Conservation (phyloP, 352 stramenopile species). For the Chrysophaeum taylorii region DNA sequence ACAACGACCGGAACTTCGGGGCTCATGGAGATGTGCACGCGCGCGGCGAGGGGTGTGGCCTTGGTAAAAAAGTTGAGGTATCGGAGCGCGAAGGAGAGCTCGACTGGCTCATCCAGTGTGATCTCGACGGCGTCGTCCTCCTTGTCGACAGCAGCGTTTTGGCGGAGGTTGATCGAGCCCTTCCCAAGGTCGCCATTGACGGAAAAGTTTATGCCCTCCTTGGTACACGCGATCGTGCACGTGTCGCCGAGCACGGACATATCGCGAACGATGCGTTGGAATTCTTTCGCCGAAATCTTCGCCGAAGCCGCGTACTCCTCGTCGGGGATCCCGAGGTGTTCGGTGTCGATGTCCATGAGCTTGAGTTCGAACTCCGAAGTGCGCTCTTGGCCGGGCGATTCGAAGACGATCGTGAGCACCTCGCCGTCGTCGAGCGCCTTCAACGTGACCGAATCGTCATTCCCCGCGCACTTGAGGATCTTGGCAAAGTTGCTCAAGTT, state of each 20-base stretch:
- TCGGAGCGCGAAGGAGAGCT: constrained; percentile 94
- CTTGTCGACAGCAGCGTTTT: constrained; percentile 61
- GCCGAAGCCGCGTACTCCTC: constrained; percentile 91
- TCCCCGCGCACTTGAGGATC: constrained; percentile 98
- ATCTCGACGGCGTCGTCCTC: constrained; percentile 83
- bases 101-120: constrained; percentile 95
- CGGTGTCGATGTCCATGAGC: constrained; percentile 98
- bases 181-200: constrained; percentile 88
- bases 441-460: constrained; percentile 93
- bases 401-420: constrained; percentile 93
- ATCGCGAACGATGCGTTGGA: constrained; percentile 96
- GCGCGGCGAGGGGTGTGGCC: constrained; percentile 83
- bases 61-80: constrained; percentile 99
- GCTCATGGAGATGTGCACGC: constrained; percentile 91
- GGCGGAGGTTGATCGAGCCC: constrained; percentile 67
- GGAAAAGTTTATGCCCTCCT: constrained; percentile 95
- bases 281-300: constrained; percentile 86
- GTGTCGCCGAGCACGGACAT: constrained; percentile 96
- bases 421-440: constrained; percentile 95
- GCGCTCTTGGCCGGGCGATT: constrained; percentile 69
- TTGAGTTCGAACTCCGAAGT: constrained; percentile 84
- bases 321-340: constrained; percentile 95
- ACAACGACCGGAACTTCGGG: constrained; percentile 93
- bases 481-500: constrained; percentile 95
- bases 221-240: constrained; percentile 77